Conservation (phyloP, 805 yeast species). For the Kodamaea leandrae region DNA sequence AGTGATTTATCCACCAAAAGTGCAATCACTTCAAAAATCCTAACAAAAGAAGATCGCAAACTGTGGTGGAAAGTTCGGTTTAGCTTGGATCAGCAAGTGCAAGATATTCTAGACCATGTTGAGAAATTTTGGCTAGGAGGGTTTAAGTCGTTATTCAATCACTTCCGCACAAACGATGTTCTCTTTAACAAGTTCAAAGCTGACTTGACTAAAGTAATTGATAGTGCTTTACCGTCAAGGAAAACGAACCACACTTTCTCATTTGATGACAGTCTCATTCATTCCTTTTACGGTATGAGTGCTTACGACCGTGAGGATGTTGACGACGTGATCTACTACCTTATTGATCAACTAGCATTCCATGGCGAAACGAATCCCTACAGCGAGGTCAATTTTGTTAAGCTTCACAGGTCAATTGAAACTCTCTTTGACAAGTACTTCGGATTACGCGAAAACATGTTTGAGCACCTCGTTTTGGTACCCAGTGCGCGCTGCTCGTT, state of each 20-base stretch:
- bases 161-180: conserved; percentile 16
- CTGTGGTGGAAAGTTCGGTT: conserved; percentile 79
- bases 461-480: conserved; percentile 64
- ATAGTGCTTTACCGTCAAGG: conserved; percentile 15
- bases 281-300: conserved; percentile 19
- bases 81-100: conserved; percentile 55
- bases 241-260: conserved; percentile 4
- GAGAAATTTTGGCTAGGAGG: conserved; percentile 79
- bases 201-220: conserved; percentile 18
- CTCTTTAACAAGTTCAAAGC: conserved; percentile 18
- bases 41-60: conserved; percentile 56
- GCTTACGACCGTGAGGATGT: conserved; percentile 30
- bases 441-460: conserved; percentile 9
- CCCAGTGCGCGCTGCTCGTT: conserved; percentile 62
- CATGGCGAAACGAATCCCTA: conserved; percentile 66
- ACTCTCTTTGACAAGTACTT: conserved; percentile 35
- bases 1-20: conserved; percentile 62
- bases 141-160: conserved; percentile 59
- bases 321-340: conserved; percentile 63
- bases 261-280: conserved; percentile 20
- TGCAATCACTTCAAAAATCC: conserved; percentile 50
- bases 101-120: conserved; percentile 51
- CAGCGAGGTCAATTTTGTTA: conserved; percentile 62
- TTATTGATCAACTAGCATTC: conserved; percentile 56
- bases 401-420: conserved; percentile 51